phyloP scores from a whole-genome alignment of 2,329 filamentous ascomycete species.

The Coleophoma cylindrospora region DNA sequence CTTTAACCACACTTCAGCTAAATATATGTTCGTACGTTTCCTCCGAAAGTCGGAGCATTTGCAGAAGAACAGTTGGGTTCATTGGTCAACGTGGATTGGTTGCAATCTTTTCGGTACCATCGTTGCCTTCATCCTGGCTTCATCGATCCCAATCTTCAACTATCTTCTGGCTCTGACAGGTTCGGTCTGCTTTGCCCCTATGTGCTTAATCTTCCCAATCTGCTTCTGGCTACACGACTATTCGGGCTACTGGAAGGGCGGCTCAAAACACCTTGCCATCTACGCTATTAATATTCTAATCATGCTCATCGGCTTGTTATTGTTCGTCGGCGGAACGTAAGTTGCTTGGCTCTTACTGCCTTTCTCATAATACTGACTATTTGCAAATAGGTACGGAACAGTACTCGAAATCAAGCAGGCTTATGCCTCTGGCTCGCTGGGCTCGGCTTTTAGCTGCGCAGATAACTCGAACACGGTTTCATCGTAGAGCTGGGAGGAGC shows the following conservation, averaged over 20 bases:
- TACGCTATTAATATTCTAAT: constrained; percentile 29
- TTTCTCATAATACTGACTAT: too few relatives aligned
- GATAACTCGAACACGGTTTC: constrained; percentile 27
- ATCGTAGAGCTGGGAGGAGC: too few relatives aligned
- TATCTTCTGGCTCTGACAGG: constrained; percentile 43
- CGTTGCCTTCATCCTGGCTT: constrained; percentile 42
- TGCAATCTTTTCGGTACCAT: constrained; percentile 34
- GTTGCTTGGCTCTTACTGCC: too few relatives aligned
- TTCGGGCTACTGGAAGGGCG: constrained; percentile 30
- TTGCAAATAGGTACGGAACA: constrained; percentile 28
- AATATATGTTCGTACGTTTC: constrained; percentile 48
- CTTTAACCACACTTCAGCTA: constrained; percentile 42
- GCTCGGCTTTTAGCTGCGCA: constrained; percentile 36
- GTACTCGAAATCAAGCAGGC: constrained; percentile 44
- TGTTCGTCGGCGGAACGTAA: constrained; percentile 31
- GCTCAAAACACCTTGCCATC: constrained; percentile 13
- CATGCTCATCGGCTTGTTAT: constrained; percentile 27
- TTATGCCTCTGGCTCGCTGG: constrained; percentile 28
- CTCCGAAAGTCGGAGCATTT: constrained; percentile 43
- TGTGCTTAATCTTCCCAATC: constrained; percentile 39
- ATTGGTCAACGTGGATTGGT: constrained; percentile 44
- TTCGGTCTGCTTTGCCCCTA: constrained; percentile 41
- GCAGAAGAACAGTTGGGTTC: constrained; percentile 40
- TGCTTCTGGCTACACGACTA: constrained; percentile 47
- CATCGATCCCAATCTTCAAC: constrained; percentile 47